Evolutionary conservation across 2,329 filamentous ascomycete species (phyloP).

Genomic region (Venturia asperata): DNA sequence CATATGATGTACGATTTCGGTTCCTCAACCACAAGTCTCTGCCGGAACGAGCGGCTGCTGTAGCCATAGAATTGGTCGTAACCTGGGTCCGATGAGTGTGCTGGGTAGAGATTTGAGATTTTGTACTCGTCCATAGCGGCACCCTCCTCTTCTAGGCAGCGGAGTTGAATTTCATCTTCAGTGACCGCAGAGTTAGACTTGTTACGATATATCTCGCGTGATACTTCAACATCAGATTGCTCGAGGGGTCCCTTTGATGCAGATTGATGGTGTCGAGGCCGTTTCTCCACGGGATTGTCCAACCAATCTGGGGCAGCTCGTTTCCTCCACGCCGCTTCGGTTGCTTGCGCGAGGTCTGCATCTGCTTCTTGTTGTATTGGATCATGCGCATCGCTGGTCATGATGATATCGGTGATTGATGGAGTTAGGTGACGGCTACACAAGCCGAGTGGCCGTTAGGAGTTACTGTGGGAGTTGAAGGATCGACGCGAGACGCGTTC

Average conservation of each 20-base stretch:
- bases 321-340: neutral
- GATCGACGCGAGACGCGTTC: neutral
- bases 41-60: neutral
- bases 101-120: neutral
- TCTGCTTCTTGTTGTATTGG: neutral
- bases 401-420: neutral
- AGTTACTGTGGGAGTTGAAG: too few relatives aligned
- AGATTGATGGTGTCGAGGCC: neutral
- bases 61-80: neutral
- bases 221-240: neutral
- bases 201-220: neutral
- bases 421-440: neutral
- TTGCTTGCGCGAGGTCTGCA: neutral
- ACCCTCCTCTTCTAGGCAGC: neutral
- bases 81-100: neutral
- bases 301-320: neutral
- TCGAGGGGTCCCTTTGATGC: neutral
- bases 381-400: neutral
- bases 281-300: neutral
- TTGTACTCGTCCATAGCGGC: neutral
- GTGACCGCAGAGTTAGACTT: neutral
- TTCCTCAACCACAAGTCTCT: neutral
- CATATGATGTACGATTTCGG: neutral
- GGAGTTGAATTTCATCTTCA: neutral
- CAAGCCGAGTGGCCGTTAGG: neutral